Percentiles rank a stretch among this genome's conserved stretches.
phyloP scores from a whole-genome alignment of 2,329 filamentous ascomycete species.

The Phyllosticta citriasiana region DNA sequence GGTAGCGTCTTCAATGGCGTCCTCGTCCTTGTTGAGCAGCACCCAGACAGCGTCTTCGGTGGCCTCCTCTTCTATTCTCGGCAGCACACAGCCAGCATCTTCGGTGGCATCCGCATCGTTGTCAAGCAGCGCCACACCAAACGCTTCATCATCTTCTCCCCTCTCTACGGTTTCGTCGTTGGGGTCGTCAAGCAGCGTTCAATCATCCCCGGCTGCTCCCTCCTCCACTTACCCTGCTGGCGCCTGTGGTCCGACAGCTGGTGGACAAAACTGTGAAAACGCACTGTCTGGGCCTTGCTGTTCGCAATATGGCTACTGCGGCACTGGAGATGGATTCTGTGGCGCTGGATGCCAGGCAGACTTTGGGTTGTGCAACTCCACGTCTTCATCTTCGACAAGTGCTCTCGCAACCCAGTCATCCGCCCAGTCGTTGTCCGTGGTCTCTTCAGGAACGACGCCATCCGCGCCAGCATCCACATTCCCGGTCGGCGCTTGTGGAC shows the following conservation, averaged over 20 bases:
- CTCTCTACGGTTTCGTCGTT: too few species aligned
- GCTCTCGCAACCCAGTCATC: not conserved
- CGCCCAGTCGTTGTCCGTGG: not conserved
- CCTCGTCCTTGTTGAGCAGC: too few species aligned
- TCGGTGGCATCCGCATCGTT: too few species aligned
- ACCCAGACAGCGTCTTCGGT: too few species aligned
- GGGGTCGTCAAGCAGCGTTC: not conserved
- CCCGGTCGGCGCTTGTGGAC: not conserved
- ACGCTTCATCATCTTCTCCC: too few species aligned
- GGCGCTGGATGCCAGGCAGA: not conserved
- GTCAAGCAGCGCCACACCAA: too few species aligned
- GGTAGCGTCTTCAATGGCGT: too few species aligned
- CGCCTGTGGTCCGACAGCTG: not conserved
- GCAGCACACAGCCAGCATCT: too few species aligned
- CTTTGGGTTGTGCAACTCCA: not conserved
- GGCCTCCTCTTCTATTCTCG: too few species aligned
- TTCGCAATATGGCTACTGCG: conserved; percentile 3
- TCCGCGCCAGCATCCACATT: not conserved
- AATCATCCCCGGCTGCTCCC: not conserved
- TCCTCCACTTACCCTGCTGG: not conserved
- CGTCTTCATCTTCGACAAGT: not conserved
- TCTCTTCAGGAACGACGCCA: not conserved
- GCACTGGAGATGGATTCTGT: not conserved
- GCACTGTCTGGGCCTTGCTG: not conserved
- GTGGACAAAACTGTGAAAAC: not conserved